These are phyloP conservation scores for Dryadomyces quercus-mongolicae DNA, from an alignment of 2,329 filamentous ascomycete species.

Conservation along the genomic window DNA sequence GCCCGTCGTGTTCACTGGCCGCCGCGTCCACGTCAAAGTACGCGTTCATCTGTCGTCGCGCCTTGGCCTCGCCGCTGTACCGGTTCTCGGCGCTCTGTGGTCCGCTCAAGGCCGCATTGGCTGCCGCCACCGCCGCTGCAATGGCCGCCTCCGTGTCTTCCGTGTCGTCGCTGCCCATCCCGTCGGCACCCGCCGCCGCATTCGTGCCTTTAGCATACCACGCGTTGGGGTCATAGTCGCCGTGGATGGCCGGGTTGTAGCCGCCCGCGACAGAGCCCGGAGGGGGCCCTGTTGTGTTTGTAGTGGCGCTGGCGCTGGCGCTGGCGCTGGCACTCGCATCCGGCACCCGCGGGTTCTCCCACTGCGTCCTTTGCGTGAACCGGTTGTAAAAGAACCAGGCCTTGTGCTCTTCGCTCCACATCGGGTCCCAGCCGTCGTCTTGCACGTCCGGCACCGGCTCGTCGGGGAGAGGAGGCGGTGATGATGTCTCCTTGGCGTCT, in stretches of 20 bases:
- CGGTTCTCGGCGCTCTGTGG: slow-evolving; percentile 64
- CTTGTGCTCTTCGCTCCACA: slow-evolving; percentile 57
- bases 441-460: slow-evolving; percentile 29
- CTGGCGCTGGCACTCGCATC: slow-evolving; percentile 17
- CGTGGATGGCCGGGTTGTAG: slow-evolving; percentile 94
- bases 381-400: slow-evolving; percentile 78
- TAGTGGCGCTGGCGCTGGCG: neutral
- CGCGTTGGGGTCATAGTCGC: slow-evolving; percentile 91
- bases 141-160: neutral
- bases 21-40: slow-evolving; percentile 95
- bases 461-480: slow-evolving; percentile 25
- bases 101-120: slow-evolving; percentile 46
- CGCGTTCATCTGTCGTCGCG: slow-evolving; percentile 75
- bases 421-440: slow-evolving; percentile 65
- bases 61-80: slow-evolving; percentile 81
- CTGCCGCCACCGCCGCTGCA: slow-evolving; percentile 23
- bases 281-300: slow-evolving; percentile 11
- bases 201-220: slow-evolving; percentile 60
- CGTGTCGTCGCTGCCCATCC: slow-evolving; percentile 17
- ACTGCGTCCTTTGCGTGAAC: slow-evolving; percentile 61
- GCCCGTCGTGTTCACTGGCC: slow-evolving; percentile 80
- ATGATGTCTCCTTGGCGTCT: neutral
- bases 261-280: slow-evolving; percentile 35
- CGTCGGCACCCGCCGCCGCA: slow-evolving; percentile 6
- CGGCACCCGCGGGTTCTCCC: slow-evolving; percentile 72